Percentiles rank a stretch among this genome's conserved stretches.
Conservation (phyloP, 2,329 filamentous ascomycete genomes). For the Xylaria sp. region DNA sequence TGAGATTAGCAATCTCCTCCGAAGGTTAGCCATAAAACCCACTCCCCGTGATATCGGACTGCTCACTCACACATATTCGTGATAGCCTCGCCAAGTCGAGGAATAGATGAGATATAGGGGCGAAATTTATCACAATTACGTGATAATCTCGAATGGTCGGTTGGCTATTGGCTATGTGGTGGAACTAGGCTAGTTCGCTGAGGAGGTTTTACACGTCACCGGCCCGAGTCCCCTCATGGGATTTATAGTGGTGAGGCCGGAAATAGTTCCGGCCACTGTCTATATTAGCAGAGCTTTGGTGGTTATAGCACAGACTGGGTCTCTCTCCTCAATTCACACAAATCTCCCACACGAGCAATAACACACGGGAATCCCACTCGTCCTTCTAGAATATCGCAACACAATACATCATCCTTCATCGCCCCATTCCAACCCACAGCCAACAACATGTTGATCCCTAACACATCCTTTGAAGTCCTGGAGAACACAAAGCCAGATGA, state of each 20-base stretch:
- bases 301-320: slow-evolving; percentile 19
- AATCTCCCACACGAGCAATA: not conserved
- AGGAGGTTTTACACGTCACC: slow-evolving; percentile 16
- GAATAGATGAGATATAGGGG: not conserved
- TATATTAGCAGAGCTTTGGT: slow-evolving; percentile 37
- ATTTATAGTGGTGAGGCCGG: slow-evolving; percentile 37
- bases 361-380: not conserved
- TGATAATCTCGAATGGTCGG: not conserved
- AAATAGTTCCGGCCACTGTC: slow-evolving; percentile 44
- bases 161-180: not conserved
- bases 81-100: slow-evolving; percentile 8
- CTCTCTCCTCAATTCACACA: slow-evolving; percentile 8
- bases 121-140: not conserved
- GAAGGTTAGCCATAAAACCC: not conserved
- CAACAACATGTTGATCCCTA: slow-evolving; percentile 35
- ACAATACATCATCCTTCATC: not conserved
- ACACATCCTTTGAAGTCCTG: slow-evolving; percentile 62
- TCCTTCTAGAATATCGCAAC: not conserved
- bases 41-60: not conserved
- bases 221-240: slow-evolving; percentile 25
- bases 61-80: slow-evolving; percentile 1
- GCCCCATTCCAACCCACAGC: not conserved
- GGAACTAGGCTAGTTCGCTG: slow-evolving; percentile 4
- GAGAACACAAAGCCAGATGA: slow-evolving; percentile 67
- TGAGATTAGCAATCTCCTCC: not conserved